Base-by-base conservation (phyloP, 2,329 filamentous ascomycete genomes). In the Simplicillium aogashimaense region DNA sequence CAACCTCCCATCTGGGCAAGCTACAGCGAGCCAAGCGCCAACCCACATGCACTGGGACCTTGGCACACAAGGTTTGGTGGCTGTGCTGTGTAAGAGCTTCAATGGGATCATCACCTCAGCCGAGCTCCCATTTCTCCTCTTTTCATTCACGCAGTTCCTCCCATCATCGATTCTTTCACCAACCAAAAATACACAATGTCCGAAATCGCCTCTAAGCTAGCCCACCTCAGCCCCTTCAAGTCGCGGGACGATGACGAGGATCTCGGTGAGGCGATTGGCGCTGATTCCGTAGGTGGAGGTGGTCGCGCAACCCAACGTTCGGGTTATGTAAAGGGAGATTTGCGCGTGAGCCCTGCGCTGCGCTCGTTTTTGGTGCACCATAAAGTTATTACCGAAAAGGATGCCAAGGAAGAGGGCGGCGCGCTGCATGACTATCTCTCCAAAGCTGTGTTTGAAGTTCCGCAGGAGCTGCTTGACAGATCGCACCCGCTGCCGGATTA, bases 401-500 rank as follows among this genome's bases (percentile, higher is more conserved):
- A 79, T 37, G 69, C 64, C 14, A 66, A 59, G 34, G 51, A 51
- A 16, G 46, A 57, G 11, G 32, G 38, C 17, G 44, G 52, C 1
- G 65, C 69, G 4, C 52, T 64, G n/a, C 58, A 63, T 7, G 59
- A 63, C 2, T 58, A 83, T 13, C 62, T 83, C 7, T 64, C 71
- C 44, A 72, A 67, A 47, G 68, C 73, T 28, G 74, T 81, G 55
- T 69, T 79, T 49, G 52, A 65, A 30, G 73, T 81, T 1, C 78
- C 79, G 0, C 44, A 55, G 2, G 58, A 69, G 39, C 56, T 80
- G 11, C 68, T 70, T 8, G 75, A 81, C 50, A 64, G 75, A 42
- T 74, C 69, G 10, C 65, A 76, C 46, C 73, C 79, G 1, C 60
- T 86, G 16, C 73, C 79, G 2, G 78, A 83, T 47, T 86, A 86